Base-by-base conservation (phyloP, 371 early-diverging fungal species). In the Mucor sp. region DNA sequence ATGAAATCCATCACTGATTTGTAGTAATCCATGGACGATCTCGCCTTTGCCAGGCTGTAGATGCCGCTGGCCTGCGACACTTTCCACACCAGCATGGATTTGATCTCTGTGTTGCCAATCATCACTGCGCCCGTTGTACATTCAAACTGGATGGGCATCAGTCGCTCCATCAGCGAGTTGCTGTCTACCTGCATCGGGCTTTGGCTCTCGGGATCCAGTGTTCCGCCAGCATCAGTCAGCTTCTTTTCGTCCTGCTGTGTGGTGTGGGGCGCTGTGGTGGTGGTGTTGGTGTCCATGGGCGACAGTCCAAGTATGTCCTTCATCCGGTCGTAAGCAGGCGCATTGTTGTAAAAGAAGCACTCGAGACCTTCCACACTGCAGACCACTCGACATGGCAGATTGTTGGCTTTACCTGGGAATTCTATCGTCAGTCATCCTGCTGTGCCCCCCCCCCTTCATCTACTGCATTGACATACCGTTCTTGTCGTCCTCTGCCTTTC, bases 281-380 rank as follows among this genome's bases (percentile, higher is more conserved):
- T 33, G 15, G 47, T 23, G 12, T 14, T n/a, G 3, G 63, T 66
- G 14, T 58, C n/a, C 25, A 27, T 58, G 8, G 63, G 41, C 1
- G 69, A 69, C 59, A 80, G 23, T n/a, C 86, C 85, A 19, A 94
- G 74, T 3, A 89, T 80, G n/a, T 78, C 67, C 59, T 85, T 83
- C 57, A 94, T 71, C 11, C 71, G 70, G 30, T 91, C 87, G 67
- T 94, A 95, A 0, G 90, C 93, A 7, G 91, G 88, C 41, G 87
- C 80, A 58, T 93, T 82, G 65, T 95, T 95, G 79, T 93, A 95
- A 61, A 92, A 81, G 71, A 94, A 93, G 83, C 88, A 91, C 68
- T 95, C 95, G 8, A 94, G 69, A 3, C 95, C 95, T 58, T 94
- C 90, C 6, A 94, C 69, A n/a, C 87, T 84, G 62, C 91, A 83